phyloP scores from a whole-genome alignment of 352 stramenopile genomes.

The Globisporangium parvum region DNA sequence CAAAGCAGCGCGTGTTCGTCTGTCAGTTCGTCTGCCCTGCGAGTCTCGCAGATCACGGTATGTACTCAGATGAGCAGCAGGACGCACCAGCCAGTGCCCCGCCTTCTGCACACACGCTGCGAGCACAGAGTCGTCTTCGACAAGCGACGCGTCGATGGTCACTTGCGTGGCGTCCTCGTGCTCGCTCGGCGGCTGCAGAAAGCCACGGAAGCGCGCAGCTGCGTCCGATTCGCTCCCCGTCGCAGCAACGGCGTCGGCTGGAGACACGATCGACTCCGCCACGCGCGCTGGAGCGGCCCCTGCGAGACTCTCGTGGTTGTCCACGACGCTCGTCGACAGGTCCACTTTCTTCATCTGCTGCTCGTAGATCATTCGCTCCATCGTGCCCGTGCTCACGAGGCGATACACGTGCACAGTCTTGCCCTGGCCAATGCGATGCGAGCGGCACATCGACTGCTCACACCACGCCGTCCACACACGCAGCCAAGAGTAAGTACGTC shows the following conservation, averaged over 20 bases:
- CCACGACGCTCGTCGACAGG: conserved; percentile 69
- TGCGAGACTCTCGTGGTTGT: conserved; percentile 27
- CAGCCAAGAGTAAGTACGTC: too few species aligned
- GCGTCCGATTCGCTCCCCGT: conserved; percentile 5
- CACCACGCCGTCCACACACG: too few species aligned
- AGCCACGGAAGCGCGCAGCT: conserved; percentile 37
- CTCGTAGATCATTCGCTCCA: conserved; percentile 91
- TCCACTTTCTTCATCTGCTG: conserved; percentile 88
- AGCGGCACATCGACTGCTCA: conserved; percentile 93
- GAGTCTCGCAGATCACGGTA: too few species aligned
- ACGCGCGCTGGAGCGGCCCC: background rate
- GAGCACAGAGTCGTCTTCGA: conserved; percentile 55
- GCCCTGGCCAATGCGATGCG: conserved; percentile 84
- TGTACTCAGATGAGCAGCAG: too few species aligned
- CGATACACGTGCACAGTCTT: conserved; percentile 91
- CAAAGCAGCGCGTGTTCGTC: conserved; percentile 7
- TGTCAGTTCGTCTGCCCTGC: background rate
- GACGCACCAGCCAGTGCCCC: conserved; percentile 55
- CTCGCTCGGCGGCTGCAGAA: conserved; percentile 41
- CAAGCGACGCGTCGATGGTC: conserved; percentile 24
- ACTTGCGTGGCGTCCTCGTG: conserved; percentile 24
- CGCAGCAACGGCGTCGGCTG: background rate
- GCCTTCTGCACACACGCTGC: conserved; percentile 46
- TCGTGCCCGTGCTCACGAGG: conserved; percentile 89
- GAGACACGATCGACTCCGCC: background rate